Conservation (phyloP, 1,284 basidiomycete genomes). For the Rhizopogon hawkerae region DNA sequence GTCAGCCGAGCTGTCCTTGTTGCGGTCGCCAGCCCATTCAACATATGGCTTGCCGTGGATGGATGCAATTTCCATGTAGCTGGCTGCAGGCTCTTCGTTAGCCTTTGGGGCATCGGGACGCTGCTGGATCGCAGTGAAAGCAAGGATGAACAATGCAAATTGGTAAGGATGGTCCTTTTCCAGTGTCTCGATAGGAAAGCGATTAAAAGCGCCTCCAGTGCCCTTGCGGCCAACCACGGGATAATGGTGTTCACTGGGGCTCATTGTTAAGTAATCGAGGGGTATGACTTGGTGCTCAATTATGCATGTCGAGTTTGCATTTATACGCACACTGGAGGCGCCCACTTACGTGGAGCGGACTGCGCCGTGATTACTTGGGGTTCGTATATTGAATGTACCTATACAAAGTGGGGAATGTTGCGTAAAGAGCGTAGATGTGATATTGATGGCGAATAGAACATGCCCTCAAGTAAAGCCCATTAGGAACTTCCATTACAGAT, state of each 20-base stretch:
- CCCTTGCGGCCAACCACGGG: slow-evolving; percentile 13
- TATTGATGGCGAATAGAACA: neutral
- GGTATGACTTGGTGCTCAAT: neutral
- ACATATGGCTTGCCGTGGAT: slow-evolving; percentile 20
- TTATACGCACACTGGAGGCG: neutral
- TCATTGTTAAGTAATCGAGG: neutral
- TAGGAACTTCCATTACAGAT: neutral
- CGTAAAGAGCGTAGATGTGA: neutral
- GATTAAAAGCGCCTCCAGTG: slow-evolving; percentile 12
- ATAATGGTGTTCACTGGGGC: slow-evolving; percentile 10
- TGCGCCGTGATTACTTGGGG: neutral
- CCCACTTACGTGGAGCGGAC: neutral
- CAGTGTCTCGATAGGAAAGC: slow-evolving; percentile 17
- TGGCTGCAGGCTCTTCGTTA: slow-evolving; percentile 9
- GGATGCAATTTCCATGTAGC: slow-evolving; percentile 17
- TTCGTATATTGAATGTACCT: neutral
- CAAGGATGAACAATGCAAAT: slow-evolving; percentile 70
- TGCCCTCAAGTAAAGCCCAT: neutral
- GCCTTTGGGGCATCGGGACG: neutral
- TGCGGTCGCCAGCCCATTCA: slow-evolving; percentile 18
- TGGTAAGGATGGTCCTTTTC: slow-evolving; percentile 31
- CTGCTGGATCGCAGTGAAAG: slow-evolving; percentile 70
- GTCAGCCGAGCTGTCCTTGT: slow-evolving; percentile 10
- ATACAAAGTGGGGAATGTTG: neutral
- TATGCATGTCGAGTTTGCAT: neutral